phyloP scores from a whole-genome alignment of 2,329 filamentous ascomycete genomes.

The Phoma sp. region DNA sequence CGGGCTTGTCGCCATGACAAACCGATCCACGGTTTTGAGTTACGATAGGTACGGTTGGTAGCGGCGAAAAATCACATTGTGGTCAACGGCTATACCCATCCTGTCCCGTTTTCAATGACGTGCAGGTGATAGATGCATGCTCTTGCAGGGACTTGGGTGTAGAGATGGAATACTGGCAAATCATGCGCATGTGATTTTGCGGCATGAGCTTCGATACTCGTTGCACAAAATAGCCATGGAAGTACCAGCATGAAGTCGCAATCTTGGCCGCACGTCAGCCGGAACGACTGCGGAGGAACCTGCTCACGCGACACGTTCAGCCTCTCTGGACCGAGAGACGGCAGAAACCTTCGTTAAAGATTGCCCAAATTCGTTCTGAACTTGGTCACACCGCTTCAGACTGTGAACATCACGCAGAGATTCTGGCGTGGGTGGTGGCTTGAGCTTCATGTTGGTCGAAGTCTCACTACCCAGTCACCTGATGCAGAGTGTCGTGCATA shows the following conservation, averaged over 20 bases:
- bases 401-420: conserved; percentile 24
- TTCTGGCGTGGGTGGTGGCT: conserved; percentile 17
- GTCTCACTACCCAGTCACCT: neutral
- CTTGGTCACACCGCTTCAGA: conserved; percentile 36
- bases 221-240: neutral
- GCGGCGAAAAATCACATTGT: conserved; percentile 4
- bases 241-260: neutral
- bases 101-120: neutral
- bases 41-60: conserved; percentile 2
- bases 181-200: neutral
- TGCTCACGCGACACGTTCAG: conserved; percentile 35
- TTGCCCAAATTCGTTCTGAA: conserved; percentile 6
- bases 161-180: neutral
- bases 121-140: conserved; percentile 1
- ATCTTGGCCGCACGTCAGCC: neutral
- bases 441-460: conserved; percentile 19
- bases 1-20: conserved; percentile 11
- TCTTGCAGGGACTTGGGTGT: neutral
- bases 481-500: conserved; percentile 1
- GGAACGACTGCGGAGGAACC: conserved; percentile 16
- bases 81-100: neutral
- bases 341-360: neutral
- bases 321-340: neutral
- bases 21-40: conserved; percentile 10
- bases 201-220: neutral